These are phyloP conservation scores for Teunomyces panamensis DNA, from an alignment of 805 yeast species.

Conservation along the genomic window DNA sequence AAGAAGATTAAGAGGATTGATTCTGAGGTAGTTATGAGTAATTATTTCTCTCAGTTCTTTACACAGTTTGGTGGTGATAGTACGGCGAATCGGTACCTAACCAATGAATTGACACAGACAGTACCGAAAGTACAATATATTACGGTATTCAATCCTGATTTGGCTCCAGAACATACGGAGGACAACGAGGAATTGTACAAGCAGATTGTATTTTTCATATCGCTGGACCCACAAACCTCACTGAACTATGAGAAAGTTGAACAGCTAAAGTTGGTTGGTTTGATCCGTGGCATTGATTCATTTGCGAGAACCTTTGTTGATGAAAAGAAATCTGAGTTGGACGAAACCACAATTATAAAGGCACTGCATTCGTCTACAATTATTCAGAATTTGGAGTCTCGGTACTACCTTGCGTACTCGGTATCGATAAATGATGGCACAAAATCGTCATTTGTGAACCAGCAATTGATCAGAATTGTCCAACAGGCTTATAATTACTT, in stretches of 20 bases:
- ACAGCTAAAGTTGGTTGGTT: constrained; percentile 31
- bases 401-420: constrained; percentile 27
- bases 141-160: constrained; percentile 31
- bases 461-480: constrained; percentile 25
- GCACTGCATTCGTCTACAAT: constrained; percentile 25
- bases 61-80: constrained; percentile 22
- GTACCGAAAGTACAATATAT: constrained; percentile 19
- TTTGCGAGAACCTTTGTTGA: constrained; percentile 25
- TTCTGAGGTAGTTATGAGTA: constrained; percentile 17
- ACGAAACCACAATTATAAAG: constrained; percentile 17
- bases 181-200: constrained; percentile 26
- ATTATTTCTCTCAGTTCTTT: constrained; percentile 30
- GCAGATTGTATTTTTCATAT: constrained; percentile 32
- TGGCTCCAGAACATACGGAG: constrained; percentile 23
- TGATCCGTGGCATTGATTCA: constrained; percentile 35
- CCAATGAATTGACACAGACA: constrained; percentile 3
- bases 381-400: constrained; percentile 21
- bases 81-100: constrained; percentile 5
- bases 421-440: constrained; percentile 12
- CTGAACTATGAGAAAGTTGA: constrained; percentile 12
- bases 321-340: constrained; percentile 7
- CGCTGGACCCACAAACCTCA: constrained; percentile 9
- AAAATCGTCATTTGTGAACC: constrained; percentile 17
- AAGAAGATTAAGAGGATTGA: neutral
- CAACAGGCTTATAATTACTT: constrained; percentile 22